Percentiles rank a stretch among this genome's conserved stretches.
Evolutionary conservation across 495 filamentous ascomycete species (phyloP).

Genomic region (Xylaria cubensis): DNA sequence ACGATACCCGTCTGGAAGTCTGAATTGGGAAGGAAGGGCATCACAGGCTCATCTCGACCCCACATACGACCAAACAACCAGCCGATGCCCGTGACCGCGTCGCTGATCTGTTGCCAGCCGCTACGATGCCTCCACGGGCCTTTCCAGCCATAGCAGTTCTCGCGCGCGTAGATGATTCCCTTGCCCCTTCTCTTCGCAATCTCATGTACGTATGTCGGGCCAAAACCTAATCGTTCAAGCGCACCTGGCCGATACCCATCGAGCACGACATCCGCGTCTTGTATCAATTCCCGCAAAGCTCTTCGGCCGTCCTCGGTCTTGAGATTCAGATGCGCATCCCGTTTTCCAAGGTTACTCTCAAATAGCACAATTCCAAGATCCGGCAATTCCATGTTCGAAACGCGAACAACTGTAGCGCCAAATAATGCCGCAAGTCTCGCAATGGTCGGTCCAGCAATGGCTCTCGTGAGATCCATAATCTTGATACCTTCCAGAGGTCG

Average conservation of each 20-base stretch:
- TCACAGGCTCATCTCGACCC: constrained; percentile 62
- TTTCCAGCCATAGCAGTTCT: constrained; percentile 66
- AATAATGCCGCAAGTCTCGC: constrained; percentile 61
- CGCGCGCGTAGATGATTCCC: constrained; percentile 59
- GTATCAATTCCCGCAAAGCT: constrained; percentile 52
- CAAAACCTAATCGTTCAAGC: constrained; percentile 60
- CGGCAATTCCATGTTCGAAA: constrained; percentile 60
- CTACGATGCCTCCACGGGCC: constrained; percentile 58
- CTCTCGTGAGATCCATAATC: constrained; percentile 64
- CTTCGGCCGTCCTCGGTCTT: constrained; percentile 50
- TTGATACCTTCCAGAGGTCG: constrained; percentile 65
- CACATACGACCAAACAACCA: constrained; percentile 67
- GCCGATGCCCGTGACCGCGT: constrained; percentile 57
- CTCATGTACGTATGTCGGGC: constrained; percentile 56
- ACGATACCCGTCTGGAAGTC: constrained; percentile 66
- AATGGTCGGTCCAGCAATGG: constrained; percentile 67
- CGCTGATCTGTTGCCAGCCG: constrained; percentile 65
- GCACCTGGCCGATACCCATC: constrained; percentile 62
- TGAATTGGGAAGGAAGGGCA: constrained; percentile 69
- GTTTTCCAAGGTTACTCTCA: constrained; percentile 65
- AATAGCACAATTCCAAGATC: constrained; percentile 55
- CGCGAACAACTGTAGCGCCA: constrained; percentile 66
- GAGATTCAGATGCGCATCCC: constrained; percentile 60
- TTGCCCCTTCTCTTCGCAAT: constrained; percentile 50
- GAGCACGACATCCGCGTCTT: constrained; percentile 63